Evolutionary conservation across 1,284 basidiomycete genomes (phyloP), one percentile per base, ranked within the genome.

Genomic region (Dichomitus squalens): DNA sequence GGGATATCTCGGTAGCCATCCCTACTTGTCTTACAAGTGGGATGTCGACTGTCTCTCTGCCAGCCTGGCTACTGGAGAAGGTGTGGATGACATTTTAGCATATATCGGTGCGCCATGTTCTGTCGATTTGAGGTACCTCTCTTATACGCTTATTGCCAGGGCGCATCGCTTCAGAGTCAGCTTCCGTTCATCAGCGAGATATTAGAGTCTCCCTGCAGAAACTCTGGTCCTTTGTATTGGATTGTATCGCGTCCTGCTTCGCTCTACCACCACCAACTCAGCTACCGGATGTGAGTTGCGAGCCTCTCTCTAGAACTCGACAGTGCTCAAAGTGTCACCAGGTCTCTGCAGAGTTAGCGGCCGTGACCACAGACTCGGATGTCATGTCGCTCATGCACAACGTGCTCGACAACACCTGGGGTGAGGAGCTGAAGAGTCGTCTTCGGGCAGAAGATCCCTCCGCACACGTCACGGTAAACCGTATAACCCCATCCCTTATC

Each of bases 181-280:
- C 8, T 38, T 12, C 27, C 23, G 3, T 12, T 31, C 9, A 3
- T 18, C 18, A 12, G 16, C 9, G 16, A 23, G 29, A 1, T 35
- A 5, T 12, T 12, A 25, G 1, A 3, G 4, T 21, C 3, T 27
- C 0, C 16, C 23, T 25, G 4, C 2, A 18, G 25, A n/a, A 16
- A 1, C 14, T 34, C 11, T 8, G 27, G 14, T 12, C 23, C 7
- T 41, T 46, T 27, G 1, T 43, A 2, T 1, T 58, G 7, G 41
- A 58, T 35, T 58, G 52, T 46, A 34, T 54, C 7, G 52, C 57
- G 0, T 44, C 48, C 12, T 50, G 46, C 33, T 58, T 53, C 34
- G 52, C 52, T 4, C 39, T 57, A 23, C 47, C 56, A 5, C 20
- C 20, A 12, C 31, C 36, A n/a, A 2, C 4, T 7, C 4, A 7